phyloP scores from a whole-genome alignment of 345 rosid species.

The Hypericum perforatum region DNA sequence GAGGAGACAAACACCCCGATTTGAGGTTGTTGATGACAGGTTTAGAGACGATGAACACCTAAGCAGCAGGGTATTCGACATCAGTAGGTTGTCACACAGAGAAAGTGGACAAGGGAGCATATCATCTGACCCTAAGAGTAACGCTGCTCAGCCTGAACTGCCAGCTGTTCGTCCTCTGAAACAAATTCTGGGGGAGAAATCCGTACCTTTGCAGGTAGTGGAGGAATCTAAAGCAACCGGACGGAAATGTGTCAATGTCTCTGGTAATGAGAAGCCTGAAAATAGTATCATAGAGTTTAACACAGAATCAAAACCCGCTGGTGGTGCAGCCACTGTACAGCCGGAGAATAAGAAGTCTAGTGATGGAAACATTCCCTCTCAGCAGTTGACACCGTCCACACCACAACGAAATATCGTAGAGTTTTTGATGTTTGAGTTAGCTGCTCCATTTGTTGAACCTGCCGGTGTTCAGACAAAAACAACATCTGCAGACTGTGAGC shows the following conservation, averaged over 20 bases:
- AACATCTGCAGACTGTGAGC: constrained; percentile 12
- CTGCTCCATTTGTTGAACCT: constrained; percentile 27
- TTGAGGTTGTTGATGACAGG: constrained; percentile 82
- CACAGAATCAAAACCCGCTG: constrained; percentile 20
- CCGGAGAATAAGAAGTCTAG: constrained; percentile 17
- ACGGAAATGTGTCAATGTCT: constrained; percentile 17
- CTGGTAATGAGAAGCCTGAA: constrained; percentile 15
- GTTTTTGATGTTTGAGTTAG: constrained; percentile 43
- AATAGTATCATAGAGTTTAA: constrained; percentile 31
- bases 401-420: constrained; percentile 47
- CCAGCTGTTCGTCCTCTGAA: constrained; percentile 27
- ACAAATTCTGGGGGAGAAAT: constrained; percentile 22
- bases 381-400: constrained; percentile 18
- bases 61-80: constrained; percentile 28
- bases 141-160: constrained; percentile 17
- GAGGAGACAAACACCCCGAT: constrained; percentile 44
- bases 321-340: constrained; percentile 9
- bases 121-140: constrained; percentile 36
- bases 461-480: constrained; percentile 11
- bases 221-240: constrained; percentile 20
- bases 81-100: constrained; percentile 15
- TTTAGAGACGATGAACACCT: constrained; percentile 39
- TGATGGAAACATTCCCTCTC: constrained; percentile 21
- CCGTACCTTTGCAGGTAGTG: constrained; percentile 18
- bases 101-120: constrained; percentile 30